Base-by-base conservation (phyloP, 2,329 filamentous ascomycete genomes). In the Cordyceps fumosorosea region DNA sequence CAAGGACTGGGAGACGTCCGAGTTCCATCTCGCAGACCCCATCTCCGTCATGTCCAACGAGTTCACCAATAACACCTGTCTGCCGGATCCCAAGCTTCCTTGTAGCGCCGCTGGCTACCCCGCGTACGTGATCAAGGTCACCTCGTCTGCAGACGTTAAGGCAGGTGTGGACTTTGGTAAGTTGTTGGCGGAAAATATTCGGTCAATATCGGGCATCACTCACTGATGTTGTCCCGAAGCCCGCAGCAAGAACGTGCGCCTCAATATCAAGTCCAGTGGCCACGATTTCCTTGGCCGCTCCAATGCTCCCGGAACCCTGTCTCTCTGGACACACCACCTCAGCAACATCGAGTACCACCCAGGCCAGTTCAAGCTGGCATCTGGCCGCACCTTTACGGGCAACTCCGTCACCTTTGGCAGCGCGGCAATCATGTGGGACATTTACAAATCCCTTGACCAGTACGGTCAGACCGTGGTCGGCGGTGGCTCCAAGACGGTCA, bases 401-500 rank as follows among this genome's bases (percentile, higher is more conserved):
- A 76, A 76, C 20, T 80, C 81, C 2, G 75, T 86, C 18, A 85
- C 79, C 1, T 73, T 81, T 2, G 81, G 77, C 0, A 80, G 83
- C 0, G 85, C 84, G 6, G 74, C 80, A 0, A 78, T 82, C 57
- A 81, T 82, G 65, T 71, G 74, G 26, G 76, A 83, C 6, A 70
- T 81, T 0, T 81, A 84, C 64, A 67, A 74, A 0, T 72, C 75
- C 11, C 77, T 82, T 0, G 72, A 80, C 56, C 66, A 73, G 1
- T 67, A 76, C 62, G 77, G 80, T 54, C 71, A 83, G 18, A 76
- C 77, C 1, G 73, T 86, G 5, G 80, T 88, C 0, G 82, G 80
- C 1, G 85, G 85, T 2, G 78, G 78, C 2, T 79, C 78, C 44
- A 78, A 78, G 50, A 80, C 80, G 0, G 85, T 89, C 2, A 81